These are phyloP conservation scores for Entomortierella parvispora DNA, from an alignment of 192 early-diverging fungal genomes.

Conservation along the genomic window DNA sequence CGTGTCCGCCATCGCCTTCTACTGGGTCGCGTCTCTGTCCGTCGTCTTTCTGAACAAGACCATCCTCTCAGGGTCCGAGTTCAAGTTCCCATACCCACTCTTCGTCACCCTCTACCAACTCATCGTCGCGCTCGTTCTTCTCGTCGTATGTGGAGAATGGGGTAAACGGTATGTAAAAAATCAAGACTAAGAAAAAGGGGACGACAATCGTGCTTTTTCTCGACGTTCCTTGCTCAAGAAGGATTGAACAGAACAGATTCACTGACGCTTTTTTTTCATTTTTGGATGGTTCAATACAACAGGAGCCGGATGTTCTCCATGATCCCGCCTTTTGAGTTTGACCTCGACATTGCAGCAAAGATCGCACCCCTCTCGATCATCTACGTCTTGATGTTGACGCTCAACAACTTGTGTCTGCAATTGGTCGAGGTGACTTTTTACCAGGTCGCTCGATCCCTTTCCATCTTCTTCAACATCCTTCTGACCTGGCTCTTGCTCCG, in stretches of 20 bases:
- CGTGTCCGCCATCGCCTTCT: constrained; percentile 65
- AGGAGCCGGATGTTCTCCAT: constrained; percentile 62
- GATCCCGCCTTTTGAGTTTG: constrained; percentile 73
- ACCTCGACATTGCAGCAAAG: constrained; percentile 58
- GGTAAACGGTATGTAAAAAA: constrained; percentile 59
- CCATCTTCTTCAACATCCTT: constrained; percentile 75
- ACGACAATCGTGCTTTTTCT: neutral
- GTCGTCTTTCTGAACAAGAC: constrained; percentile 77
- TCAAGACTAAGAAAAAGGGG: neutral
- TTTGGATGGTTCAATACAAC: neutral
- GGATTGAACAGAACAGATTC: neutral
- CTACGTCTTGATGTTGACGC: constrained; percentile 73
- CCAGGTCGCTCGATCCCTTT: constrained; percentile 73
- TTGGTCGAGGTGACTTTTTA: constrained; percentile 78
- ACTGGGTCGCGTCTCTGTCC: constrained; percentile 68
- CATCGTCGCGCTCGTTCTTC: constrained; percentile 63
- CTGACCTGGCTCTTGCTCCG: constrained; percentile 70
- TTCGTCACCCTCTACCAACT: constrained; percentile 77
- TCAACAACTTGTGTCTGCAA: constrained; percentile 73
- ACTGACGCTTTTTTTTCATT: neutral
- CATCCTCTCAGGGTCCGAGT: constrained; percentile 68
- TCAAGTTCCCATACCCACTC: constrained; percentile 70
- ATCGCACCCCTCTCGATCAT: constrained; percentile 69
- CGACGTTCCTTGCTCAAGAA: neutral
- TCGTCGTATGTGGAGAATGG: constrained; percentile 63